Percentiles rank a stretch among this genome's conserved stretches.
phyloP scores from a whole-genome alignment of 768 basidiomycete species.

The Lactarius hengduanensis region DNA sequence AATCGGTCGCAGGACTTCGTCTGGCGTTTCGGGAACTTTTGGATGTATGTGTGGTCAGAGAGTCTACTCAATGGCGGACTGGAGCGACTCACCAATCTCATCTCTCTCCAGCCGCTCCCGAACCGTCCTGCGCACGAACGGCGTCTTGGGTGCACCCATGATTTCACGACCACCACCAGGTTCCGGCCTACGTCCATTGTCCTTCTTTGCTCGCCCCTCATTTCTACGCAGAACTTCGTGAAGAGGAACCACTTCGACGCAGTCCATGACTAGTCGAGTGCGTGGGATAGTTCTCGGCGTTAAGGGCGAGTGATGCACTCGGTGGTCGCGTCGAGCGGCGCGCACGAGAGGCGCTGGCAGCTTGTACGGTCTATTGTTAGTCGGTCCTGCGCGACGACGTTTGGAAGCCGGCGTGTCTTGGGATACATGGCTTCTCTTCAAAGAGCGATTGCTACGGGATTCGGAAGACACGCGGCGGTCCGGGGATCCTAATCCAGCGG shows the following conservation, averaged over 20 bases:
- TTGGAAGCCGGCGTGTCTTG: constrained; percentile 10
- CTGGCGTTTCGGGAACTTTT: constrained; percentile 24
- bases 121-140: constrained; percentile 8
- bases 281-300: background rate
- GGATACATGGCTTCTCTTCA: background rate
- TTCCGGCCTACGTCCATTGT: background rate
- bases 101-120: constrained; percentile 12
- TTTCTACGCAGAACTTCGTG: constrained; percentile 1
- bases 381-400: background rate
- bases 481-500: background rate
- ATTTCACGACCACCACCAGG: background rate
- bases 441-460: no score
- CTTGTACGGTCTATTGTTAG: background rate
- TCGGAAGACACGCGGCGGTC: background rate
- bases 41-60: background rate
- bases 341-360: background rate
- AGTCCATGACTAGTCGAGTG: constrained; percentile 17
- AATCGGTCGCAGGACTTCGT: background rate
- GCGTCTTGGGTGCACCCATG: constrained; percentile 14
- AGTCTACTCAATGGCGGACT: no score
- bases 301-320: background rate
- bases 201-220: background rate
- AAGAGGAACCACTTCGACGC: constrained; percentile 18
- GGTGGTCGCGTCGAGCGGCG: background rate
- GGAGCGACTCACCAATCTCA: constrained; percentile 16